phyloP scores from a whole-genome alignment of 139 green algal species.

The Coccomyxa sp. region DNA sequence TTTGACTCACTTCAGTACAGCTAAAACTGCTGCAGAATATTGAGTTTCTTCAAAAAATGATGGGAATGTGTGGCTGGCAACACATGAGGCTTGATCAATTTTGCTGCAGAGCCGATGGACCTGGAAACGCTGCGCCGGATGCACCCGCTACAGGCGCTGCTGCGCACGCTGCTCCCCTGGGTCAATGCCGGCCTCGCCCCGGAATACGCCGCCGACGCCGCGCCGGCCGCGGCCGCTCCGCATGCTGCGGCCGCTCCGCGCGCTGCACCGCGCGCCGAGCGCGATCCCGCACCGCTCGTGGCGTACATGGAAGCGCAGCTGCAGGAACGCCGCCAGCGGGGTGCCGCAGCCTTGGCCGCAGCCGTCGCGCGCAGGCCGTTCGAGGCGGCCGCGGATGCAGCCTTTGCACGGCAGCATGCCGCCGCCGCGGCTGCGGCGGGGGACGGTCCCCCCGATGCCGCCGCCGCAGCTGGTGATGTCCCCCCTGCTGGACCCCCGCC shows the following conservation, averaged over 20 bases:
- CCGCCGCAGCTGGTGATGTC: too few relatives aligned
- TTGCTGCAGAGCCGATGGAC: background rate
- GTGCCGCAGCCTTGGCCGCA: background rate
- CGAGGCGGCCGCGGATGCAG: background rate
- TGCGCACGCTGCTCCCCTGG: slow-evolving; percentile 76
- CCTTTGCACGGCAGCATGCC: too few relatives aligned
- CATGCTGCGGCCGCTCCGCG: too few relatives aligned
- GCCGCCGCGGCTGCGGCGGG: too few relatives aligned
- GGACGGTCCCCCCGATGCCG: too few relatives aligned
- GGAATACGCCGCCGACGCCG: slow-evolving; percentile 37
- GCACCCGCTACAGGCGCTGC: slow-evolving; percentile 65
- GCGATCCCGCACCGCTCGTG: background rate
- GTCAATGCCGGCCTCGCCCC: slow-evolving; percentile 60
- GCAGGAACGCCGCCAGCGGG: background rate
- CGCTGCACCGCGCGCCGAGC: too few relatives aligned
- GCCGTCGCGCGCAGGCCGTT: background rate
- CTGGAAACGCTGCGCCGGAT: slow-evolving; percentile 47
- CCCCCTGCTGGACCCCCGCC: too few relatives aligned
- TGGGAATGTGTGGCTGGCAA: too few relatives aligned
- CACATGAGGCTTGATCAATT: background rate
- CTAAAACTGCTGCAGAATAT: background rate
- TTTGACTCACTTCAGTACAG: background rate
- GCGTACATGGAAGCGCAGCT: background rate
- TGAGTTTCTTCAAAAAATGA: background rate
- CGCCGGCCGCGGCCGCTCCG: too few relatives aligned